Evolutionary conservation across 495 filamentous ascomycete species (phyloP).

Genomic region (Neurospora tetrasperma): DNA sequence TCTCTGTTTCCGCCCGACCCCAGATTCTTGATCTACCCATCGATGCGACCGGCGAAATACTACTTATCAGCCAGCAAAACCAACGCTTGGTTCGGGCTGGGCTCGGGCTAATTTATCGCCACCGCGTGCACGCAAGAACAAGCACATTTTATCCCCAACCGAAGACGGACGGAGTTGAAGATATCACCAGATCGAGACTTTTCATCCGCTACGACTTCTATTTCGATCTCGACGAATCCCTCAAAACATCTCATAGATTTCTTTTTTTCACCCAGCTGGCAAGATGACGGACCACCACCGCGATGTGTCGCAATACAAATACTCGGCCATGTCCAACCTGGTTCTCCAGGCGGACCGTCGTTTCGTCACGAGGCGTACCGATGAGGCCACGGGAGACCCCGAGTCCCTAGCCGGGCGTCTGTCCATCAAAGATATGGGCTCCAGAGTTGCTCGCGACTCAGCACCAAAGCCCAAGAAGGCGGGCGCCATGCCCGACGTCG

Average conservation of each 20-base stretch:
- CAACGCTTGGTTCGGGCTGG: slow-evolving; percentile 11
- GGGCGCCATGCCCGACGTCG: slow-evolving; percentile 51
- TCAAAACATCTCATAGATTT: neutral
- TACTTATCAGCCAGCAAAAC: slow-evolving; percentile 7
- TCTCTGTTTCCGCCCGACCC: neutral
- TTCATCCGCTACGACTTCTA: neutral
- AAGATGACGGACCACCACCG: slow-evolving; percentile 76
- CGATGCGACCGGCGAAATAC: slow-evolving; percentile 12
- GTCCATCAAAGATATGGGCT: slow-evolving; percentile 89
- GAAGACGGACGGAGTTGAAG: neutral
- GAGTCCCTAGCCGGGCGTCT: slow-evolving; percentile 93
- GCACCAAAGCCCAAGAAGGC: slow-evolving; percentile 71
- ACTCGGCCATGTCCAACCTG: slow-evolving; percentile 99
- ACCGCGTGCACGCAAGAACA: slow-evolving; percentile 3
- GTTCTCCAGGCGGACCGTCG: slow-evolving; percentile 98
- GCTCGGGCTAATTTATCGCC: slow-evolving; percentile 9
- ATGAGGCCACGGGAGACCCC: slow-evolving; percentile 94
- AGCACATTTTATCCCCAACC: neutral
- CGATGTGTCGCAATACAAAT: slow-evolving; percentile 97
- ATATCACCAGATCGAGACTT: neutral
- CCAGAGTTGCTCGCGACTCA: slow-evolving; percentile 63
- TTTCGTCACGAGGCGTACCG: slow-evolving; percentile 81
- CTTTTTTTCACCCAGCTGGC: slow-evolving; percentile 1
- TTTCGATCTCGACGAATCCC: neutral
- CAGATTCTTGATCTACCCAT: neutral